These are phyloP conservation scores for Casuarina glauca DNA, from an alignment of 306 rosid genomes.

Conservation along the genomic window DNA sequence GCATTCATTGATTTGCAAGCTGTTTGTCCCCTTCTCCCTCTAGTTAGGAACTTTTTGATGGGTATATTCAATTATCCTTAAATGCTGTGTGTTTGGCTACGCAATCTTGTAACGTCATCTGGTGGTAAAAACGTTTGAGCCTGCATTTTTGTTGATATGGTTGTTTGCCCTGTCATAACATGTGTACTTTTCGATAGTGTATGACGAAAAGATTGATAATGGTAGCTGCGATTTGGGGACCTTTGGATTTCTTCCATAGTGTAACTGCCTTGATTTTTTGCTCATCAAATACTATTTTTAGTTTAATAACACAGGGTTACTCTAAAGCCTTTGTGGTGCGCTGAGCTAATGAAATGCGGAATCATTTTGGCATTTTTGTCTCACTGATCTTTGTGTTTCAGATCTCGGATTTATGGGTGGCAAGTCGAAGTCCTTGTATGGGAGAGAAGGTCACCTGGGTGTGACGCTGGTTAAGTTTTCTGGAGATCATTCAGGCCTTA, in stretches of 20 bases:
- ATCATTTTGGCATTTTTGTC: conserved; percentile 27
- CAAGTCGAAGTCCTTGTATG: conserved; percentile 89
- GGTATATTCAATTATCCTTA: background rate
- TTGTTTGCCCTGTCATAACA: background rate
- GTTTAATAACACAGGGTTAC: background rate
- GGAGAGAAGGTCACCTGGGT: conserved; percentile 98
- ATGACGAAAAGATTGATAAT: background rate
- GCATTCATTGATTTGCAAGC: background rate
- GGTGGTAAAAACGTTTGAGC: background rate
- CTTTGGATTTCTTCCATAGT: conserved; percentile 2
- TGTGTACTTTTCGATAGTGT: background rate
- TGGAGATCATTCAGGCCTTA: conserved; percentile 75
- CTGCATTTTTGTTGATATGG: background rate
- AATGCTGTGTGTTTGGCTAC: background rate
- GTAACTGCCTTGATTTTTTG: background rate
- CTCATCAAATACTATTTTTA: too few species aligned
- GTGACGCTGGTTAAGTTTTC: conserved; percentile 72
- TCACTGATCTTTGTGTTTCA: conserved; percentile 54
- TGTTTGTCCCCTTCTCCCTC: background rate
- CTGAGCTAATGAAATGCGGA: conserved; percentile 18
- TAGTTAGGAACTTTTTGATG: background rate
- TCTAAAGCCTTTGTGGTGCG: conserved; percentile 3
- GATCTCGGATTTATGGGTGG: conserved; percentile 92
- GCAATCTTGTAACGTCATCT: background rate
- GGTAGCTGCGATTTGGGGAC: background rate